phyloP scores from a whole-genome alignment of 768 basidiomycete species.

The Hericium erinaceus region DNA sequence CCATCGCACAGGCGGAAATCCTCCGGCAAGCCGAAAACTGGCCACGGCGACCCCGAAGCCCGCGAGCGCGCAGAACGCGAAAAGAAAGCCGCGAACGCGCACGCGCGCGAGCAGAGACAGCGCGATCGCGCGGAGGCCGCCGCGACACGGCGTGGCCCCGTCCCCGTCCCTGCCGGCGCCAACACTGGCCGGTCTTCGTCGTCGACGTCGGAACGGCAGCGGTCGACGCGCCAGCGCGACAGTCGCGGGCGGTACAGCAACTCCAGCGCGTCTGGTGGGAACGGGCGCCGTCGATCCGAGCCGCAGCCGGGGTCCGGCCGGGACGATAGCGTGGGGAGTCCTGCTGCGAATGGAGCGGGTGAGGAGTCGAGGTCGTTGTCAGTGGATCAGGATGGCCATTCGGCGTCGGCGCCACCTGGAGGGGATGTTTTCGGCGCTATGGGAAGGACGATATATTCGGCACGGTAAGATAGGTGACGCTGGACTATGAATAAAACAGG shows the following conservation, averaged over 20 bases:
- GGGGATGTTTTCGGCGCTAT: conserved; percentile 12
- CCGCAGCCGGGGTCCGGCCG: not conserved
- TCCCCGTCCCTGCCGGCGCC: not conserved
- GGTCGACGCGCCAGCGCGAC: not conserved
- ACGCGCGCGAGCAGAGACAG: not conserved
- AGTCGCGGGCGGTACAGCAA: not conserved
- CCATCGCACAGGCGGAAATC: not conserved
- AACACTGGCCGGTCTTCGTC: too few species aligned
- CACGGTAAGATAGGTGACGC: conserved; percentile 1
- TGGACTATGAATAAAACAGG: too few species aligned
- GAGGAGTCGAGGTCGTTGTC: not conserved
- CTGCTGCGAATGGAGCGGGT: not conserved
- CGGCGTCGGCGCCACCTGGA: not conserved
- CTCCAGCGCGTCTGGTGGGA: not conserved
- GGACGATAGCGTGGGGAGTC: not conserved
- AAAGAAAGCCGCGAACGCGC: not conserved
- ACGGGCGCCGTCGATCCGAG: conserved; percentile 10
- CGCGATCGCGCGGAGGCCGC: not conserved
- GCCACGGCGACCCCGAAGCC: not conserved
- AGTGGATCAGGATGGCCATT: not conserved
- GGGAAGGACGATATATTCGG: conserved; percentile 16
- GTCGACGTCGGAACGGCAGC: not conserved
- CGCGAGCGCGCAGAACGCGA: not conserved
- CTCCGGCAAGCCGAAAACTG: not conserved
- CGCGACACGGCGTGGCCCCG: not conserved